Evolutionary conservation across 257 asterid species (phyloP), one percentile per base, ranked within the genome.

Genomic region (Capsicum pubescens): DNA sequence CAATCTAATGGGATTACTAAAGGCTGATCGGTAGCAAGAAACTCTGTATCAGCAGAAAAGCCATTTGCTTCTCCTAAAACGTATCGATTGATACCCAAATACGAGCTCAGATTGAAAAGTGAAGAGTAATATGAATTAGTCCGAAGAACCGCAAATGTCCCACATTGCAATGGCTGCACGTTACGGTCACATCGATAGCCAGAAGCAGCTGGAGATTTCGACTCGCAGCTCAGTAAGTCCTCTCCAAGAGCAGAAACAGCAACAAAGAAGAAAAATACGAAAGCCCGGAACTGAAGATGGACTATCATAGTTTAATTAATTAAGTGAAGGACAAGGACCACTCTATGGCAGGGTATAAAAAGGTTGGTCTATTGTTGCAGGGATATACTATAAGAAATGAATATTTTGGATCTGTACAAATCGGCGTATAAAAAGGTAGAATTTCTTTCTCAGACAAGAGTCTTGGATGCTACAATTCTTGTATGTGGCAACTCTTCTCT

Each of bases 1-100:
- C 96, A 90, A 8, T 90, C 88, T 69, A 92, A 83, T 32, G 95
- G 94, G 85, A 93, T 88, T 88, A 92, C 63, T 42, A 91, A 17
- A 21, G 78, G 90, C 86, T 90, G 89, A 6, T 84, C 83, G 5
- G 21, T 54, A 9, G 90, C 79, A 39, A 89, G 86, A 46, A 87
- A 52, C 12, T 91, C 88, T 9, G 86, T 57, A 50, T 82, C 88
- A 15, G 84, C 64, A 32, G 89, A 83, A 57, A 92, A 60, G 58
- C 81, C 90, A 84, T 92, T 92, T 15, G 97, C 91, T 66, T 86
- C 87, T 11, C 86, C 83, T 11, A 91, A 85, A 81, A 84, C 88
- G 26, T 83, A 66, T 12, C 67, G 88, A 39, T 83, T 68, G 54
- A 90, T 87, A 80, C 89, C 89, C 39, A 91, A 83, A 77, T 67